These are phyloP conservation scores for Telfairia occidentalis DNA, from an alignment of 331 rosid species.

Conservation along the genomic window DNA sequence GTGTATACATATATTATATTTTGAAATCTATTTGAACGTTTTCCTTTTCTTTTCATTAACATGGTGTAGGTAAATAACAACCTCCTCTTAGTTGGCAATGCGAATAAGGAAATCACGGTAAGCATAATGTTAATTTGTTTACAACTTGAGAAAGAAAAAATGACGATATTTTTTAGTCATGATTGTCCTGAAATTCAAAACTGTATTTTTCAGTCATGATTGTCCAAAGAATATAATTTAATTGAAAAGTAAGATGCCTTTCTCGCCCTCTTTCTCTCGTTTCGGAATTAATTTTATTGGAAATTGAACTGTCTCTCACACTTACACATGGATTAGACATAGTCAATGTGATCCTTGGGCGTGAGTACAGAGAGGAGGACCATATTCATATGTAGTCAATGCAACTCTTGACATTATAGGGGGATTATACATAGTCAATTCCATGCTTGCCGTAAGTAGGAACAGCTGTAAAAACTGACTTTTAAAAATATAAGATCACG, in stretches of 20 bases:
- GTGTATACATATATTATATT: not conserved
- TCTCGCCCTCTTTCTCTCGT: not conserved
- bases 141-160: not conserved
- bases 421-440: not conserved
- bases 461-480: not conserved
- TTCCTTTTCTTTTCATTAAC: constrained; percentile 7
- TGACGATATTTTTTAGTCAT: not conserved
- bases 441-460: not conserved
- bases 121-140: constrained; percentile 4
- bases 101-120: constrained; percentile 83
- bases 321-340: not conserved
- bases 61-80: constrained; percentile 89
- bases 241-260: not conserved
- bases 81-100: constrained; percentile 90
- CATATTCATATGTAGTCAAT: not conserved
- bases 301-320: not conserved
- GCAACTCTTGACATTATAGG: not conserved
- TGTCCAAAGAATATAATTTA: not conserved
- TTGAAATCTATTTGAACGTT: constrained; percentile 11
- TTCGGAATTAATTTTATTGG: not conserved
- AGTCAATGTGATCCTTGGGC: not conserved
- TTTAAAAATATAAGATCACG: not conserved
- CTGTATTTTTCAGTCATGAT: not conserved
- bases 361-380: not conserved
- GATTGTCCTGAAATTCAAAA: not conserved